Evolutionary conservation across 2,329 filamentous ascomycete species (phyloP), one percentile per base, ranked within the genome.

Genomic region (Ploettnerulaceae sp.): DNA sequence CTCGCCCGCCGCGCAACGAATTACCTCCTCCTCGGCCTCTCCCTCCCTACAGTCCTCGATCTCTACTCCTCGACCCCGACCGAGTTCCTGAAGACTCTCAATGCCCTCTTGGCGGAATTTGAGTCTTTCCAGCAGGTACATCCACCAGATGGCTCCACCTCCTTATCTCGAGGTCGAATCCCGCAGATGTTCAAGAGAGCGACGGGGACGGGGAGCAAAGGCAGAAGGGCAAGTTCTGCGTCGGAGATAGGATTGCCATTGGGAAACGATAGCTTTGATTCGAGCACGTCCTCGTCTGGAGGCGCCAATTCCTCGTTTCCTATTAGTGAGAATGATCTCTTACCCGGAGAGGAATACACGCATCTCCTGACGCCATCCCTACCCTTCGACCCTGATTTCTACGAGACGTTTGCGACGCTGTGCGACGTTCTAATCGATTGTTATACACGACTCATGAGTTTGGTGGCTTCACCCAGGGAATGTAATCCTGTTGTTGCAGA

Each of bases 301-400:
- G 63, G 67, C 8, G 59, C 40, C 36, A 60, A 51, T 7, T 54
- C 59, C 15, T 53, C 58, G 18, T 80, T 82, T 60, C 75, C 69
- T 45, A 75, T 74, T 40, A 78, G 74, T 52, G 79, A 75, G 59
- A 76, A 73, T 6, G 86, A 89, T 53, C 73, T 89, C 18, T 70
- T 86, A 1, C 84, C 86, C 0, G 89, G 89, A 28, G 89, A 95
- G 62, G 88, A 94, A 60, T 98, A 96, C 65, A 81, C 82, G 0
- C 83, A 91, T 64, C 74, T 98, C 1, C 75, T 96, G 15, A 97
- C 91, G n/a, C 93, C 93, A 0, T 84, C 82, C 12, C 70, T 98
- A 37, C 93, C 93, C 0, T 98, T 98, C 62, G 90, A 97, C 55
- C 93, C 93, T 0, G 93, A 98, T 67, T 98, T 95, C 61, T 93